These are phyloP conservation scores for Aspergillus sclerotialis DNA, from an alignment of 2,329 filamentous ascomycete species.

Conservation along the genomic window DNA sequence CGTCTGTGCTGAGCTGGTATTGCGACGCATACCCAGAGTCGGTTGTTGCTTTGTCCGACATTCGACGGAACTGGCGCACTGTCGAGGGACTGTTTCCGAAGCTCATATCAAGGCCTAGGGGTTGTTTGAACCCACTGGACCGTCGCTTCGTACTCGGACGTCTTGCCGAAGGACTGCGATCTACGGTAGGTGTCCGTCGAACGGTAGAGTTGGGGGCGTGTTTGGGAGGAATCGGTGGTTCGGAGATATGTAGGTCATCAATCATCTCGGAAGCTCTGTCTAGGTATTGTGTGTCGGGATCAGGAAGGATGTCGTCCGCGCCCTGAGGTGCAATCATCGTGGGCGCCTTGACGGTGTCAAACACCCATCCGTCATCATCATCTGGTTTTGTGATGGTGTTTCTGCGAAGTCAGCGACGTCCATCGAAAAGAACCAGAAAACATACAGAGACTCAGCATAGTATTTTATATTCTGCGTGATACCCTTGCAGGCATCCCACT, in stretches of 20 bases:
- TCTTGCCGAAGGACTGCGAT: conserved; percentile 35
- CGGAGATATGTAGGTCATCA: conserved; percentile 31
- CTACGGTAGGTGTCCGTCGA: conserved; percentile 39
- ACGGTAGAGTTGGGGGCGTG: conserved; percentile 56
- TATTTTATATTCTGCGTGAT: conserved; percentile 68
- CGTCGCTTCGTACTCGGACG: conserved; percentile 34
- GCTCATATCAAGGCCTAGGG: conserved; percentile 80
- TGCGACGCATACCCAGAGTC: conserved; percentile 18
- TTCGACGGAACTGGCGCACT: conserved; percentile 82
- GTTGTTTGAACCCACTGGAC: conserved; percentile 58
- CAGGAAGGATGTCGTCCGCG: conserved; percentile 41
- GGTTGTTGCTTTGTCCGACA: conserved; percentile 58
- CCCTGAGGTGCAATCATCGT: conserved; percentile 55
- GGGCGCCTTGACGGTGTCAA: conserved; percentile 76
- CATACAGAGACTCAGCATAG: conserved; percentile 83
- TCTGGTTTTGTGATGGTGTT: conserved; percentile 55
- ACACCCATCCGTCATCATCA: conserved; percentile 85
- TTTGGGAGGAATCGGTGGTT: conserved; percentile 40
- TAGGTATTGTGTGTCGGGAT: conserved; percentile 30
- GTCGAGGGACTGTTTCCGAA: conserved; percentile 93
- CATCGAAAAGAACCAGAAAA: conserved; percentile 7
- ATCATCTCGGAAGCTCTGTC: conserved; percentile 34
- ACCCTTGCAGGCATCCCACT: conserved; percentile 69
- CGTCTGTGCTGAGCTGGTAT: conserved; percentile 26
- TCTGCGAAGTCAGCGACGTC: conserved; percentile 22